These are phyloP conservation scores for Plectosphaerella cucumerina DNA, from an alignment of 2,329 filamentous ascomycete species.

Conservation along the genomic window DNA sequence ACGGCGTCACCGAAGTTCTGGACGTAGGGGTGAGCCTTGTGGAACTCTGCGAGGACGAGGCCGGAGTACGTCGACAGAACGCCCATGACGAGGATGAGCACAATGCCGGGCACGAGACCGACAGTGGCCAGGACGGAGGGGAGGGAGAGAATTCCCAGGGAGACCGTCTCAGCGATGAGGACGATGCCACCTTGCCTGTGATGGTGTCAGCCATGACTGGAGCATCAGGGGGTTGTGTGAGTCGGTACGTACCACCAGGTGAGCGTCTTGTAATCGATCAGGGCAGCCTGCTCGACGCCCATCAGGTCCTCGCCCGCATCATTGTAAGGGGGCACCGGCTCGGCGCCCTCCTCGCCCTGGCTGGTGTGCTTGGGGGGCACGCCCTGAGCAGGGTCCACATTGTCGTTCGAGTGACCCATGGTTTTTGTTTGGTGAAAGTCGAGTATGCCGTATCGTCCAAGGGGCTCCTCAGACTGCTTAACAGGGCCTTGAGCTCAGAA, in stretches of 20 bases:
- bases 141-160: conserved; percentile 61
- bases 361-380: not conserved
- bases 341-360: not conserved
- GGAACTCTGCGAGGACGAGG: conserved; percentile 60
- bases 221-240: too few species aligned
- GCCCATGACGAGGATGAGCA: conserved; percentile 63
- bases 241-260: conserved; percentile 33
- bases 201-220: not conserved
- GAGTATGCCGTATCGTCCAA: too few species aligned
- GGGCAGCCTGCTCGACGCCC: conserved; percentile 6
- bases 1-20: conserved; percentile 64
- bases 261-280: conserved; percentile 31
- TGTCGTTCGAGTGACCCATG: conserved; percentile 8
- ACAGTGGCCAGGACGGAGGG: conserved; percentile 70
- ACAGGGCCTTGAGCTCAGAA: too few species aligned
- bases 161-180: conserved; percentile 39
- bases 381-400: conserved; percentile 1
- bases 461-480: not conserved
- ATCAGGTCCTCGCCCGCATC: not conserved
- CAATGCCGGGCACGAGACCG: conserved; percentile 68
- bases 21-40: conserved; percentile 64
- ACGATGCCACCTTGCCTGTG: conserved; percentile 40
- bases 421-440: not conserved
- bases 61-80: conserved; percentile 65
- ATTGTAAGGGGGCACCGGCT: not conserved